Base-by-base conservation (phyloP, 352 stramenopile species). In the Phytophthora hybrid region DNA sequence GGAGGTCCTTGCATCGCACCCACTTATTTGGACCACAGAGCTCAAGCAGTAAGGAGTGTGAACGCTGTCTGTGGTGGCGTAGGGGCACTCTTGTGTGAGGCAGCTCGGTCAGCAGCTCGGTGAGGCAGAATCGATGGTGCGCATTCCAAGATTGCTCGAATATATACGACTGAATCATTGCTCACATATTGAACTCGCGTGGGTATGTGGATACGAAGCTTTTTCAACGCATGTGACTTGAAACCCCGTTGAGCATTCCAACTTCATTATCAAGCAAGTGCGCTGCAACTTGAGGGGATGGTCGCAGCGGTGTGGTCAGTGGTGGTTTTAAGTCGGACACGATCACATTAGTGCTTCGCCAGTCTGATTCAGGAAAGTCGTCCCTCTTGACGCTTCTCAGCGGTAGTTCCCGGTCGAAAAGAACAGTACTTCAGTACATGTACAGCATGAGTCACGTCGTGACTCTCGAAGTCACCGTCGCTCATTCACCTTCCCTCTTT, bases 21-120 rank as follows among this genome's bases (percentile, higher is more conserved):
- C 91, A 37, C 76, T 98, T n/a, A 82, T 98, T 54, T 98, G 93
- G 93, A 97, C 88, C 11, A 97, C 89, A 0, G 83, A 95, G 73
- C 73, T 97, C n/a, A 86, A 85, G 55, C 44, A 26, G 44, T 52
- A 19, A 31, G 29, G 29, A 31, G 29, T 31, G 4, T 31, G 29
- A 31, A 31, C 29, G 5, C 29, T 8, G 29, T 31, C 29, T 31
- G 29, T 31, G 29, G 4, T 31, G 26, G 29, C 29, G 5, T 8
- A 31, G 4, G 29, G 29, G 29, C 39, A 9, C 39, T 47, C 39
- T 47, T 16, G 39, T 13, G 39, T 46, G 39, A 7, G 5, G 13
- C 13, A n/a, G 39, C 13, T 46, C 39, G 18, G 14, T 47, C 39
- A 5, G n/a, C n/a, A n/a, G n/a, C n/a, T n/a, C n/a, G n/a, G n/a